Conservation (phyloP, 164 flowering plant genomes). For the Stephania cephalantha region DNA sequence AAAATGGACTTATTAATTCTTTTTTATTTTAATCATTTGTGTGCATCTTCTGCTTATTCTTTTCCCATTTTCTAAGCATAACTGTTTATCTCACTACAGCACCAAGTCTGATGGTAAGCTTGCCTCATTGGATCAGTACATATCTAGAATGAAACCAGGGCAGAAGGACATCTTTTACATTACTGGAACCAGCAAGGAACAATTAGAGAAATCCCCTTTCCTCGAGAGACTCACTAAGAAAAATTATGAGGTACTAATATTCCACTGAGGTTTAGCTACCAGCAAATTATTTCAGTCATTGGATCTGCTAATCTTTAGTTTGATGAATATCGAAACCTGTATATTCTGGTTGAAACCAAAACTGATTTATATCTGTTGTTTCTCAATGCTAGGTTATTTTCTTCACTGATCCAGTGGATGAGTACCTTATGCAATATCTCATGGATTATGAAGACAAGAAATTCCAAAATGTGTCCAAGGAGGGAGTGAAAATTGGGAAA, state of each 20-base stretch:
- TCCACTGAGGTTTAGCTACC: background rate
- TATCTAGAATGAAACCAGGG: slow-evolving; percentile 87
- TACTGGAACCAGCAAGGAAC: slow-evolving; percentile 90
- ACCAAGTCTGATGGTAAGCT: slow-evolving; percentile 82
- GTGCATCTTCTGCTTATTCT: background rate
- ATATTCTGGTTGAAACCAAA: background rate
- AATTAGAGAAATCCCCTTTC: slow-evolving; percentile 94
- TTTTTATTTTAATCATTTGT: background rate
- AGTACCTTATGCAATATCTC: slow-evolving; percentile 90
- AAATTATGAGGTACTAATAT: slow-evolving; percentile 60
- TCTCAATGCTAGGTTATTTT: slow-evolving; percentile 67
- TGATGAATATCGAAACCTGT: background rate
- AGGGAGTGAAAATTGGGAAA: slow-evolving; percentile 86
- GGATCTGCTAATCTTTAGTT: background rate
- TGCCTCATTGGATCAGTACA: slow-evolving; percentile 86
- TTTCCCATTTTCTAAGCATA: background rate
- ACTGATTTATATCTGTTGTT: background rate
- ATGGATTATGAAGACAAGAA: slow-evolving; percentile 96
- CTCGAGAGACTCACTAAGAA: slow-evolving; percentile 93
- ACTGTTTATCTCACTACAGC: slow-evolving; percentile 32
- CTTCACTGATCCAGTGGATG: slow-evolving; percentile 98
- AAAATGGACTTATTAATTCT: slow-evolving; percentile 2
- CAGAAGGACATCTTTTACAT: slow-evolving; percentile 96
- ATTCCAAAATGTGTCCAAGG: slow-evolving; percentile 95
- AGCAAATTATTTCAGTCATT: background rate